These are phyloP conservation scores for Mimosa pudica DNA, from an alignment of 306 rosid genomes.

Conservation along the genomic window DNA sequence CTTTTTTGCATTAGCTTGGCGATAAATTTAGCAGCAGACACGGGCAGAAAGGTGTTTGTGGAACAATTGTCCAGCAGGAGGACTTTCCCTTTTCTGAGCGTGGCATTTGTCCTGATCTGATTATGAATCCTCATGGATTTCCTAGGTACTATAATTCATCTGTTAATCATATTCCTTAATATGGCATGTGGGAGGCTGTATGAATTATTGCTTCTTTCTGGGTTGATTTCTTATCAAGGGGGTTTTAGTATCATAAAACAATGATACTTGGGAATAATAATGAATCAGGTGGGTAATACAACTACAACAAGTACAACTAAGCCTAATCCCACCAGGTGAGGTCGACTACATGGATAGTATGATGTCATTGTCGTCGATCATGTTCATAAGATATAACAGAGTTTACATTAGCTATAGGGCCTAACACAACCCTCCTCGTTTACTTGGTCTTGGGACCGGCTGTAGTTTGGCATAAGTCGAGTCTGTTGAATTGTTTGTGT, in stretches of 20 bases:
- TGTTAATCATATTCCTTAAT: not conserved
- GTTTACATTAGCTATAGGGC: no score
- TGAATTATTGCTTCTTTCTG: no score
- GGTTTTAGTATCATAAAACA: not conserved
- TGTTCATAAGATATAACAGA: no score
- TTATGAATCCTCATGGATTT: slow-evolving; percentile 99
- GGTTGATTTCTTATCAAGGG: no score
- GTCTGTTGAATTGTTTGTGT: not conserved
- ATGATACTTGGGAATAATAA: not conserved
- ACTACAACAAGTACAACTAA: no score
- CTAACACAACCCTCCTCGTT: no score
- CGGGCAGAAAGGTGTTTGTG: slow-evolving; percentile 98
- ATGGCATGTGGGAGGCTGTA: not conserved
- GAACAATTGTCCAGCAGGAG: slow-evolving; percentile 92
- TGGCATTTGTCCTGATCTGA: slow-evolving; percentile 96
- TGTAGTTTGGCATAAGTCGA: not conserved
- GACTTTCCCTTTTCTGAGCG: slow-evolving; percentile 96
- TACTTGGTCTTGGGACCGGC: no score
- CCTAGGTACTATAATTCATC: slow-evolving; percentile 63
- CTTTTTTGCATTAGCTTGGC: slow-evolving; percentile 61
- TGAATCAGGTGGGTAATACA: not conserved
- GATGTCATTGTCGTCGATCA: no score
- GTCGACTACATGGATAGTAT: no score
- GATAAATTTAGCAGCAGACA: slow-evolving; percentile 99
- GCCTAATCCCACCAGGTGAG: no score